Evolutionary conservation across 2,329 filamentous ascomycete genomes (phyloP), one percentile per base, ranked within the genome.

Genomic region (Alternaria solani): DNA sequence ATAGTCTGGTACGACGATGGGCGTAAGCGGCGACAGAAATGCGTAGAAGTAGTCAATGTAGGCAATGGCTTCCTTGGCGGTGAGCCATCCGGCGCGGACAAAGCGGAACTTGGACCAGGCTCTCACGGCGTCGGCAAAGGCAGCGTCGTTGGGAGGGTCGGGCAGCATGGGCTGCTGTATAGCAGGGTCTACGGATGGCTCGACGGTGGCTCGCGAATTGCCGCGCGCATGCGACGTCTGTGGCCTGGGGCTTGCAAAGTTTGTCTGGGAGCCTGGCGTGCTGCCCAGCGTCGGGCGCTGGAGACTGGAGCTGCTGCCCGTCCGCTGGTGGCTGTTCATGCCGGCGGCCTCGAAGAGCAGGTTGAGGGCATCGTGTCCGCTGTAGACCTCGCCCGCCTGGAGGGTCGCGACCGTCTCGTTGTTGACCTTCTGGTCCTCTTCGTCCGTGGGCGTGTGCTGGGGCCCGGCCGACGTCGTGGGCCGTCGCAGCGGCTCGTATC

Each of bases 1-100:
- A 73, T 96, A 97, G 39, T 96, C 94, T 0, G 94, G 93, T 1
- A 96, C 91, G 5, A 94, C 94, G 61, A 98, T 96, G 0, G 95
- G 95, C 3, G 94, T 98, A 74, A 99, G 84, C 1, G 94, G 94
- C 1, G 93, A 94, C 7, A 98, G 86, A 70, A 93, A 93, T 69
- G 91, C 88, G 80, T 97, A 98, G 80, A 97, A 98, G 80, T 98
- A 98, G 75, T 94, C 90, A 64, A 99, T 92, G 74, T 98, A 98
- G 43, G 90, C 89, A 77, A 98, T 94, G 23, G 93, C 94, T 79
- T 99, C 95, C 66, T 91, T 89, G 0, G 94, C 91, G 0, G 93
- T 96, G 77, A 99, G 95, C 94, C 94, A 98, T 9, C 95, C 95
- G 8, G 93, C 93, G 55, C 93, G 89, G n/a, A 98, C 94, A 75